Evolutionary conservation across 495 filamentous ascomycete species (phyloP), one percentile per base, ranked within the genome.

Genomic region (Penicillium nucicola): DNA sequence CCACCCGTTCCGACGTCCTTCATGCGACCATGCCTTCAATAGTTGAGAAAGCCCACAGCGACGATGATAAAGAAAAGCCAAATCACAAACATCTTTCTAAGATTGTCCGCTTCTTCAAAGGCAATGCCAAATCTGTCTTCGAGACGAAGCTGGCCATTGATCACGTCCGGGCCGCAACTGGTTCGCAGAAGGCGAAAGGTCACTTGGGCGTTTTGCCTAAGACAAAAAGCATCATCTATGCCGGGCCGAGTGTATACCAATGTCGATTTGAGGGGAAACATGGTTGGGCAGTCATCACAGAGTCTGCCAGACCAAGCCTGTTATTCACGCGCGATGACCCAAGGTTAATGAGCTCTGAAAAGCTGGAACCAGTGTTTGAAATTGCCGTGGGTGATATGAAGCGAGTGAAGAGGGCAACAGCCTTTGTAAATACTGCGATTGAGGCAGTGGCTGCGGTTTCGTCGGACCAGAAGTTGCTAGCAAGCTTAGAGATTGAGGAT

Each of bases 161-260:
- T 55, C 77, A 75, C 15, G 61, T 83, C 2, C 78, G 79, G 36
- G 85, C 85, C 8, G 77, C 76, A 32, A 64, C 63, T 0, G 87
- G 87, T 19, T 82, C 74, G 12, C 62, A 72, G 19, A 71, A 81
- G 35, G 86, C 87, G 4, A 80, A 77, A 55, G 77, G 87, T 42
- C 74, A 86, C 12, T 75, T 90, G 0, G 87, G 87, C 12, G 84
- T 80, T 4, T 68, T 90, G 0, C 80, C 79, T 0, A 43, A 50
- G 17, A 61, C 68, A 1, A 1, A 67, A 61, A 4, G 53, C 67
- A 17, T 53, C 61, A 3, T 55, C 60, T 18, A 39, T 1, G 66
- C 77, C 1, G 87, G 87, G 0, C 87, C 87, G 0, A 71, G 87
- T 10, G 80, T 84, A 25, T 90, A 90, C 69, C 81, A 83, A 43